Evolutionary conservation across 2,329 filamentous ascomycete species (phyloP).

Genomic region (Calonectria henricotiae): DNA sequence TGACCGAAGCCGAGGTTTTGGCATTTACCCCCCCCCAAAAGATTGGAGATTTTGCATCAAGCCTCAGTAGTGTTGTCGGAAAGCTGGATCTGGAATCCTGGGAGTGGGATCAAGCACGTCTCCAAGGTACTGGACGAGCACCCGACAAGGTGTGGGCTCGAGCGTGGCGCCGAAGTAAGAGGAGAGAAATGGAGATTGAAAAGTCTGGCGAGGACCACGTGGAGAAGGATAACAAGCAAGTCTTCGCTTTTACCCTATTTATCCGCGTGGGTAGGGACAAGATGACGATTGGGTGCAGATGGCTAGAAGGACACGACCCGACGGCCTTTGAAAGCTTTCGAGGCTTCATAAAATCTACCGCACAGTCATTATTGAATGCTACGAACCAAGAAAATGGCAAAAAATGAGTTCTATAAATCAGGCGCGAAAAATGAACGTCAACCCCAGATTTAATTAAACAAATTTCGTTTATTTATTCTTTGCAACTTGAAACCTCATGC

Average conservation of each 20-base stretch:
- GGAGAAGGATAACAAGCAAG: constrained; percentile 56
- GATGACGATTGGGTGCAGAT: constrained; percentile 70
- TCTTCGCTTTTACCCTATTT: constrained; percentile 74
- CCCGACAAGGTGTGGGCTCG: constrained; percentile 85
- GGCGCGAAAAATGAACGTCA: not conserved
- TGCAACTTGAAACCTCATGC: constrained; percentile 26
- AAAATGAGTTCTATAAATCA: not conserved
- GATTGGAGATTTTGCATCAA: constrained; percentile 57
- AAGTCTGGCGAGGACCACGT: constrained; percentile 47
- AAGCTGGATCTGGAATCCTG: constrained; percentile 75
- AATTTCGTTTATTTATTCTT: not conserved
- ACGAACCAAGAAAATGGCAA: not conserved
- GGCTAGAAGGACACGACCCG: constrained; percentile 81
- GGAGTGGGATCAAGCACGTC: constrained; percentile 72
- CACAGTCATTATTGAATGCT: constrained; percentile 31
- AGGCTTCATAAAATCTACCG: constrained; percentile 77
- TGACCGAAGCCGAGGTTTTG: constrained; percentile 60
- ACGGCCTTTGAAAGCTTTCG: constrained; percentile 90
- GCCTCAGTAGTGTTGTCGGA: constrained; percentile 65
- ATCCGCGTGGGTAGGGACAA: constrained; percentile 61
- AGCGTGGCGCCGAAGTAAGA: constrained; percentile 77
- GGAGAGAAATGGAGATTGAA: constrained; percentile 66
- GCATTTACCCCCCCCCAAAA: constrained; percentile 65
- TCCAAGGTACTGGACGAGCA: constrained; percentile 75
- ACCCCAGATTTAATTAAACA: not conserved